phyloP scores from a whole-genome alignment of 176 grass and related monocot species.

The Tillandsia fasciculata region DNA sequence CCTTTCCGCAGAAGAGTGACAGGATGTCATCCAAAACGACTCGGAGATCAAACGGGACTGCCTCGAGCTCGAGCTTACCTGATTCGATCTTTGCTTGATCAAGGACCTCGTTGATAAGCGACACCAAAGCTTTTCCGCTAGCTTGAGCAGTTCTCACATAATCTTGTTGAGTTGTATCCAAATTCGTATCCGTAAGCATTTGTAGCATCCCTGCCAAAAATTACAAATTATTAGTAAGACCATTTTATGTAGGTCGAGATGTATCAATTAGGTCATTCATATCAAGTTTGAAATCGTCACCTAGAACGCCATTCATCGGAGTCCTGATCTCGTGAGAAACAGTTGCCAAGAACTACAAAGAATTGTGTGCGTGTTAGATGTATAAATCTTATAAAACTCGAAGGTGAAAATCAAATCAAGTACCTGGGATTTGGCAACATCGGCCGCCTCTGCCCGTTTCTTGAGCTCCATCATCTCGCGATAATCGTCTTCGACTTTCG shows the following conservation, averaged over 20 bases:
- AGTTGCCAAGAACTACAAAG: slow-evolving; percentile 86
- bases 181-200: slow-evolving; percentile 97
- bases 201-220: slow-evolving; percentile 80
- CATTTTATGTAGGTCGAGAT: neutral
- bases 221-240: neutral
- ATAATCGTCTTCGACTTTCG: slow-evolving; percentile 85
- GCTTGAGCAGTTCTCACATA: slow-evolving; percentile 96
- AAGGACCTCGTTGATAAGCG: slow-evolving; percentile 94
- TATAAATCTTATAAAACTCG: neutral
- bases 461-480: slow-evolving; percentile 66
- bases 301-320: slow-evolving; percentile 99
- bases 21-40: slow-evolving; percentile 80
- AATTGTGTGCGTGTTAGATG: neutral
- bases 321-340: slow-evolving; percentile 99
- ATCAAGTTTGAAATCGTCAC: slow-evolving; percentile 24
- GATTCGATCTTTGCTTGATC: slow-evolving; percentile 99
- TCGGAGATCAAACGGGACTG: slow-evolving; percentile 70
- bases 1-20: slow-evolving; percentile 93
- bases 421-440: slow-evolving; percentile 93
- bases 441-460: slow-evolving; percentile 75
- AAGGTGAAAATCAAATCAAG: neutral
- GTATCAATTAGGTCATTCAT: neutral
- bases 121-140: slow-evolving; percentile 90
- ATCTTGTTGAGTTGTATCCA: slow-evolving; percentile 92
- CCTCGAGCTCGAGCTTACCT: slow-evolving; percentile 93